Base-by-base conservation (phyloP, 306 rosid species). In the Glycine latifolia region DNA sequence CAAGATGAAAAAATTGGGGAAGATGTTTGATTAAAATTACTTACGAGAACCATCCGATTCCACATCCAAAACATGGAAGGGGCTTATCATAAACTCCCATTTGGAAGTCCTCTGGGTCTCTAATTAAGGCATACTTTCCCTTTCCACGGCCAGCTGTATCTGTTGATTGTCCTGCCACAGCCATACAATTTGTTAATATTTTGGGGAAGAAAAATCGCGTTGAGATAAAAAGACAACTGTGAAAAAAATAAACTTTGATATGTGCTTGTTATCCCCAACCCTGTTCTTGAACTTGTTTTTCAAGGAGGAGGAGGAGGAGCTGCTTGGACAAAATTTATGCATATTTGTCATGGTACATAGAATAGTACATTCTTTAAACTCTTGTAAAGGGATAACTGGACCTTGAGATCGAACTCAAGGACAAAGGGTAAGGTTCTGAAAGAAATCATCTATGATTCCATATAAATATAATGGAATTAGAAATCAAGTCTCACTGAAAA, bases 1-100 rank as follows among this genome's bases (percentile, higher is more conserved):
- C 65, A 10, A 71, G 75, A 20, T 35, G 12, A 66, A 80, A 67
- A 50, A 79, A 75, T 53, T 15, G 13, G 20, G 75, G 35, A 76
- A 81, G 47, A 48, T 59, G 46, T 41, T 20, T 41, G 33, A 20
- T 50, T 10, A 35, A 68, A 76, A 76, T 50, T 74, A 93, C 99
- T 89, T 83, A 95, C 99, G 97, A 95, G 86, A 93, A 93, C 99
- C 99, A 95, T 88, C 99, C 99, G 3, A 95, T 54, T 17, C 99
- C 99, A 15, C 99, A 95, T 81, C 99, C 99, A 79, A 67, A 88
- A 89, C 91, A 95, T 4, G 95, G 99, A 78, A 95, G 99, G 74
- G 94, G 97, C 76, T 89, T 93, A 86, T 93, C 97, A 20, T 93
- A 95, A 72, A 90, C 72, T 71, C 99, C 99, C 0, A 47, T 79